Conservation (phyloP, 2,329 filamentous ascomycete genomes). For the Plectosphaerella sp. region DNA sequence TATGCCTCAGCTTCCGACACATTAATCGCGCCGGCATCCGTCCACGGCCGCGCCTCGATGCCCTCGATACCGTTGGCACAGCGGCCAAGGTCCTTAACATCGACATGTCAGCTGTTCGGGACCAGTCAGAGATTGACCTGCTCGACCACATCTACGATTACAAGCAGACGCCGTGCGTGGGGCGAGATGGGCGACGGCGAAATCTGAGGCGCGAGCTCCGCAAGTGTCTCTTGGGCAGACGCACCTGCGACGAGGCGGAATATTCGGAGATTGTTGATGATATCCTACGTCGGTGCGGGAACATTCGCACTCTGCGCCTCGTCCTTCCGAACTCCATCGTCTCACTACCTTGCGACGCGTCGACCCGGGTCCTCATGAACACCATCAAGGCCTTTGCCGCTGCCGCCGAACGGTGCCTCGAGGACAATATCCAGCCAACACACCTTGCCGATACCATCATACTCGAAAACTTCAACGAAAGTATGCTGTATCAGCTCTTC, state of each 20-base stretch:
- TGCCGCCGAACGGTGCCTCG: conserved; percentile 33
- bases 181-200: no score
- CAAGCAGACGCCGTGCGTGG: no score
- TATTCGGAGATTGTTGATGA: conserved; percentile 20
- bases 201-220: no score
- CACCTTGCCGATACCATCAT: conserved; percentile 32
- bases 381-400: conserved; percentile 42
- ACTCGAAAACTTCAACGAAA: conserved; percentile 45
- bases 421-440: conserved; percentile 36
- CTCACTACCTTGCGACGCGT: conserved; percentile 36
- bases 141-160: conserved; percentile 24
- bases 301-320: conserved; percentile 40
- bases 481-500: conserved; percentile 42
- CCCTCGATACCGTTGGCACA: conserved; percentile 39
- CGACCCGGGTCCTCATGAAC: conserved; percentile 48
- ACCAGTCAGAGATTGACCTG: conserved; percentile 24
- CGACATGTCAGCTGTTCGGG: conserved; percentile 48
- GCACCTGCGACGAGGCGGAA: no score
- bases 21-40: conserved; percentile 31
- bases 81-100: conserved; percentile 46
- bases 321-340: conserved; percentile 49
- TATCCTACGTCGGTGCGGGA: conserved; percentile 39
- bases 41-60: conserved; percentile 29
- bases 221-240: no score
- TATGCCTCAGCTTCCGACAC: conserved; percentile 46